Base-by-base conservation (phyloP, 2,329 filamentous ascomycete species). In the Botryotinia convoluta region DNA sequence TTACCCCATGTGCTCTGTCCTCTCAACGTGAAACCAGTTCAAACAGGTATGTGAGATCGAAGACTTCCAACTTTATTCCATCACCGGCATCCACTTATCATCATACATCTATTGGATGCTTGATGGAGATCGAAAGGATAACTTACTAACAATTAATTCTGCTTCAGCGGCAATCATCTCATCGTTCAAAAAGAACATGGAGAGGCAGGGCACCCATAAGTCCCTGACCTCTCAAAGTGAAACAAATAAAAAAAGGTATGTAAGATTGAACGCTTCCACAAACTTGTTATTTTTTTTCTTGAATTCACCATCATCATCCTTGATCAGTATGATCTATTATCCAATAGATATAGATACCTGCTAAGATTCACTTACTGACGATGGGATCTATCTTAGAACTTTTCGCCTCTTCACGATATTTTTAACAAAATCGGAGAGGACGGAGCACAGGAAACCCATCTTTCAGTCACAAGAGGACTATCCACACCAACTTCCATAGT, bases 191-290 rank as follows among this genome's bases (percentile, higher is more conserved):
- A 29, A 54, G 0, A 54, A 29, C 3, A 18, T 9, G 14, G 51
- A 32, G 51, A 57, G n/a, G 51, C n/a, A 57, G 51, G 51, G 51
- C 51, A 57, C 3, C 7, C 51, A 57, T 29, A 18, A 29, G 51
- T 57, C n/a, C 51, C n/a, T 57, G n/a, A 29, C n/a, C 26, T 67
- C 35, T 67, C 64, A 54, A 67, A n/a, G 29, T 35, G 61, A 63
- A 42, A 35, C 9, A 45, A 35, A 35, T 8, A 7, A 8, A 6
- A 26, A 5, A 8, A 32, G 18, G 29, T 64, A 64, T 35, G 29
- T 48, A 4, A 64, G 42, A 48, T 35, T 29, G 42, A 64, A 64
- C 8, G 4, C 10, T 39, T 35, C 0, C 6, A 29, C 8, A 16
- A 16, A 9, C 5, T 32, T 20, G 9, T 32, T 32, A n/a, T 0